Evolutionary conservation across 2,329 filamentous ascomycete genomes (phyloP), one percentile per base, ranked within the genome.

Genomic region (Fragosphaeria purpurea): DNA sequence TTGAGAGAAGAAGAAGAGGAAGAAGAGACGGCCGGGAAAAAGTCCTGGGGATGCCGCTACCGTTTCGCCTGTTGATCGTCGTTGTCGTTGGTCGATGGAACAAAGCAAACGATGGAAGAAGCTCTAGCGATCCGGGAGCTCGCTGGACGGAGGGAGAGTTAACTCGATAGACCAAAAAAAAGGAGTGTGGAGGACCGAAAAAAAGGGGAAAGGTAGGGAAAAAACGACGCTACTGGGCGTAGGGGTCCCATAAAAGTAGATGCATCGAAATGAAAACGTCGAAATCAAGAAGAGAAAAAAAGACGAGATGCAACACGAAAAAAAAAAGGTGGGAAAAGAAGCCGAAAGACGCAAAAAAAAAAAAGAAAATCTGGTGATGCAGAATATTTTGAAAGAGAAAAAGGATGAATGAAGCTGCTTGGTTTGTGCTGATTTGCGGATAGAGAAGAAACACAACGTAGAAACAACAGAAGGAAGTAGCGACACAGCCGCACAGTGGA

Each of bases 161-260:
- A n/a, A 39, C n/a, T 22, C 37, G 40, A 43, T 7, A 13, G 38
- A 40, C n/a, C 41, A 42, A 51, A 45, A 37, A 50, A 51, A 49
- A 54, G 50, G 49, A 56, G 50, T 52, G 50, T 49, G 55, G 58
- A 59, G 57, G 52, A 54, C 54, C 57, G 53, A 51, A 31, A 41
- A 50, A 49, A 51, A 48, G 46, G 44, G 50, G 31, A 42, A 54
- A 41, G 46, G 43, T 47, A 46, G 51, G 50, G 42, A 43, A 50
- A 50, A 53, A 52, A 50, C 46, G 49, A 51, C 53, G 55, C 55
- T 59, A 56, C 51, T 51, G 49, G 46, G 43, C 51, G 48, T 53
- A 56, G 51, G 50, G 48, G 47, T 48, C 47, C 49, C 54, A 49
- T 55, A 48, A 45, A 54, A 47, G 48, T 46, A 47, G 53, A 56